Evolutionary conservation across 768 basidiomycete genomes (phyloP), one percentile per base, ranked within the genome.

Genomic region (Lactifluus piperatus): DNA sequence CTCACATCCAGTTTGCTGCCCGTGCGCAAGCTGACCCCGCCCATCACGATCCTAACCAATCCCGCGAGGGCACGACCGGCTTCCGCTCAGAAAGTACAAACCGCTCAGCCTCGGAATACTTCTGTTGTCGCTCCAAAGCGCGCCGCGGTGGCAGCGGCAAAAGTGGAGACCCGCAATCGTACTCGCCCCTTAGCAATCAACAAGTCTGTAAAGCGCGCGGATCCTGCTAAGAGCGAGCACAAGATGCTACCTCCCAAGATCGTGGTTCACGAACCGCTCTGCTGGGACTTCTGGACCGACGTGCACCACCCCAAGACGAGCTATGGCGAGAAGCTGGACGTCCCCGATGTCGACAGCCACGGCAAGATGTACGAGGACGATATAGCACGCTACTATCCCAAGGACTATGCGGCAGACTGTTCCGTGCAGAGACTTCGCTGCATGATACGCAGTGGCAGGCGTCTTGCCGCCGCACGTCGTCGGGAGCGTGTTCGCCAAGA

Each of bases 1-100:
- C 26, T 24, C 32, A n/a, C 32, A 1, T 26, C 41, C 27, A 44
- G 43, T 39, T n/a, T 34, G 36, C 24, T 41, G 2, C 16, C 39
- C 4, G 41, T 7, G 22, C 24, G 24, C 48, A 16, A 34, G 56
- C n/a, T 48, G 20, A 36, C 36, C 2, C 22, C 48, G 20, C 48
- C n/a, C 9, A 22, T 51, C 50, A 58, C 57, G 11, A 45, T 52
- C 32, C 41, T 51, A 32, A 45, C 49, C 41, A 57, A 57, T 43
- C 47, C 48, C 20, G 48, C 27, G 20, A 51, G 41, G 49, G 14
- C 22, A 18, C 11, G 8, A 11, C 9, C 4, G n/a, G 10, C 48
- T 20, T 22, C 41, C 13, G 16, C n/a, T 6, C 22, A 44, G 11
- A 24, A 44, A 44, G 20, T 13, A 16, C 43, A 13, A 24, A 44